phyloP scores from a whole-genome alignment of 352 stramenopile genomes.

The Phytophthora meadii region DNA sequence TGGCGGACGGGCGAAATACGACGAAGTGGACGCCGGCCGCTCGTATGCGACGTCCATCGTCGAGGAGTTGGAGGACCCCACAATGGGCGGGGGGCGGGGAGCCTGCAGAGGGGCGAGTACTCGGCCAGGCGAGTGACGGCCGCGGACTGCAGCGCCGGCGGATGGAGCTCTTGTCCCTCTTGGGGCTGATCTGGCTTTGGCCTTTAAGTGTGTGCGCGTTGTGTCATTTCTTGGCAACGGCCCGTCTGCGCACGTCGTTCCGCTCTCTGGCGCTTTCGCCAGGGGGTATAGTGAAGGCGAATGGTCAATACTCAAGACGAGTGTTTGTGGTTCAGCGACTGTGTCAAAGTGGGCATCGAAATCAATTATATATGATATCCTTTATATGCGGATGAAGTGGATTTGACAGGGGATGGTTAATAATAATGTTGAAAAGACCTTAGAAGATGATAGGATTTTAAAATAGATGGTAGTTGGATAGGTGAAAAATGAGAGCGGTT shows the following conservation, averaged over 20 bases:
- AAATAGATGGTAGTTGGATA: neutral
- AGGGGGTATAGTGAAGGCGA: conserved; percentile 13
- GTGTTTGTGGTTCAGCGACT: conserved; percentile 12
- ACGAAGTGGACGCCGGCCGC: conserved; percentile 45
- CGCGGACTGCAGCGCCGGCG: conserved; percentile 5
- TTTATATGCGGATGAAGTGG: too few species aligned
- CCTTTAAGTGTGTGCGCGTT: conserved; percentile 11
- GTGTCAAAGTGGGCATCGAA: neutral
- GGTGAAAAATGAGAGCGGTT: too few species aligned
- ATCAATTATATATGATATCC: too few species aligned
- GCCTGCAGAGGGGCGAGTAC: conserved; percentile 6
- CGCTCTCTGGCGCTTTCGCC: conserved; percentile 27
- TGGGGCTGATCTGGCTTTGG: conserved; percentile 39
- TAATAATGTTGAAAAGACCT: too few species aligned
- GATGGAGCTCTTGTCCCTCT: conserved; percentile 15
- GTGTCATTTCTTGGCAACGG: conserved; percentile 21
- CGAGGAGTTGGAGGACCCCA: conserved; percentile 24
- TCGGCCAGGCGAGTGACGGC: conserved; percentile 30
- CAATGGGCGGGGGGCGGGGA: conserved; percentile 4
- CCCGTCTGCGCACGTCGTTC: conserved; percentile 24
- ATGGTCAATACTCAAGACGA: conserved; percentile 13
- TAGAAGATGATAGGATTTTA: too few species aligned
- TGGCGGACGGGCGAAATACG: conserved; percentile 37
- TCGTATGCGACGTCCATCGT: conserved; percentile 27
- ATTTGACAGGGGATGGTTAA: too few species aligned